Base-by-base conservation (phyloP, 257 asterid genomes). In the Forsythia viridissima region DNA sequence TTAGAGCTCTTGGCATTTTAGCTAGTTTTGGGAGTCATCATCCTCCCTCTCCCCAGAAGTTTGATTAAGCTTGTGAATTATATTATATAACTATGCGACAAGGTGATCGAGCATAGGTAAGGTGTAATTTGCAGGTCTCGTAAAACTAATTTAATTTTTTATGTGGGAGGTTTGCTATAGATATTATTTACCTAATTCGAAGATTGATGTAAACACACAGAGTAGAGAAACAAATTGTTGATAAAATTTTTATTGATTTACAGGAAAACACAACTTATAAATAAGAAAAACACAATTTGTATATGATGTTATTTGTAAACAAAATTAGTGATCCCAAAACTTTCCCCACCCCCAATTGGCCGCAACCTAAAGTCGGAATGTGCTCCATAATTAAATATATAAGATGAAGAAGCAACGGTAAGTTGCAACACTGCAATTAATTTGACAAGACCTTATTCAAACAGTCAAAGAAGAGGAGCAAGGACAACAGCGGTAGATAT, bases 401-500 rank as follows among this genome's bases (percentile, higher is more conserved):
- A 42, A 37, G 73, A 71, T 57, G 75, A 63, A 71, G 51, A 40
- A 81, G 69, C 7, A 40, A 38, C 20, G 38, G 3, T n/a, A 30
- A 18, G 44, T 34, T 68, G 40, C 8, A 18, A 41, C 21, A 40
- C 6, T 6, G 34, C 13, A 39, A 38, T 38, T 13, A 2, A 70
- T 11, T 38, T 18, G 36, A 8, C 18, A 70, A 18, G 57, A n/a
- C 20, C 65, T 77, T 7, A 21, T 57, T 69, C 30, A 68, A 76
- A 76, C 80, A 67, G 9, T 55, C 36, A 65, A 18, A 1, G 43
- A 52, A 6, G 61, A 77, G 81, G 40, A 70, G 34, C 44, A 30
- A 69, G 24, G 75, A 43, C 24, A 24, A 59, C 9, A 2, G 9
- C 24, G 4, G 57, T 24, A 16, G 20, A 18, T 70, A 41, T 57